Evolutionary conservation across 768 basidiomycete genomes (phyloP).

Genomic region (Artomyces pyxidatus): DNA sequence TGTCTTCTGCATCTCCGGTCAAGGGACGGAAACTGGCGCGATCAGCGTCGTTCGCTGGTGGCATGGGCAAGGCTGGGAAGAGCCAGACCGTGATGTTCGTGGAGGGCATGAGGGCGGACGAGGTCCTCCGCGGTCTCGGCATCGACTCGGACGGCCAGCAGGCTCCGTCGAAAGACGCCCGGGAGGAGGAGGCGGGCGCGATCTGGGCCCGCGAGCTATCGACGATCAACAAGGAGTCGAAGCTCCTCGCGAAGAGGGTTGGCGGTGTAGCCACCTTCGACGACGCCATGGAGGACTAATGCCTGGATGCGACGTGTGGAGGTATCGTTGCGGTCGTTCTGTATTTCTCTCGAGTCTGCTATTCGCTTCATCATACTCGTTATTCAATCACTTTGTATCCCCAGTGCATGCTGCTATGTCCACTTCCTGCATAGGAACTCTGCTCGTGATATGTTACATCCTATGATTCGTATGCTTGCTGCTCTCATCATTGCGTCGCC

Average conservation of each 20-base stretch:
- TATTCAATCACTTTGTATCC: slow-evolving; percentile 5
- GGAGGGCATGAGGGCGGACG: slow-evolving; percentile 57
- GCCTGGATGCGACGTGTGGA: too few species aligned
- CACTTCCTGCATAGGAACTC: too few species aligned
- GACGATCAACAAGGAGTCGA: slow-evolving; percentile 36
- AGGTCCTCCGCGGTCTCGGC: slow-evolving; percentile 65
- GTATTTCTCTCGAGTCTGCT: not conserved
- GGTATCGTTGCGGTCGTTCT: slow-evolving; percentile 1
- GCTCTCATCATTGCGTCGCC: too few species aligned
- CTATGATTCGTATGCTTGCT: too few species aligned
- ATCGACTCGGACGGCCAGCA: slow-evolving; percentile 23
- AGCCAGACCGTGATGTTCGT: slow-evolving; percentile 44
- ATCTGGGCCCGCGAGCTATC: slow-evolving; percentile 48
- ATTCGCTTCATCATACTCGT: slow-evolving; percentile 2
- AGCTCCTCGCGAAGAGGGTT: slow-evolving; percentile 21
- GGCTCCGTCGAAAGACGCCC: slow-evolving; percentile 27
- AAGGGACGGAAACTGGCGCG: slow-evolving; percentile 48
- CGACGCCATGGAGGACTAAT: slow-evolving; percentile 39
- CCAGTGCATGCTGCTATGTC: too few species aligned
- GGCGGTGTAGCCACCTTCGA: slow-evolving; percentile 25
- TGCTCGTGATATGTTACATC: too few species aligned
- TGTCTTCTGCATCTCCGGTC: slow-evolving; percentile 29
- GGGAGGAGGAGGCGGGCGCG: slow-evolving; percentile 41
- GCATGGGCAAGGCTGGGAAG: slow-evolving; percentile 20
- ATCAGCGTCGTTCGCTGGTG: slow-evolving; percentile 46